Evolutionary conservation across 2,329 filamentous ascomycete species (phyloP).

Genomic region (Fusarium caatingaense): DNA sequence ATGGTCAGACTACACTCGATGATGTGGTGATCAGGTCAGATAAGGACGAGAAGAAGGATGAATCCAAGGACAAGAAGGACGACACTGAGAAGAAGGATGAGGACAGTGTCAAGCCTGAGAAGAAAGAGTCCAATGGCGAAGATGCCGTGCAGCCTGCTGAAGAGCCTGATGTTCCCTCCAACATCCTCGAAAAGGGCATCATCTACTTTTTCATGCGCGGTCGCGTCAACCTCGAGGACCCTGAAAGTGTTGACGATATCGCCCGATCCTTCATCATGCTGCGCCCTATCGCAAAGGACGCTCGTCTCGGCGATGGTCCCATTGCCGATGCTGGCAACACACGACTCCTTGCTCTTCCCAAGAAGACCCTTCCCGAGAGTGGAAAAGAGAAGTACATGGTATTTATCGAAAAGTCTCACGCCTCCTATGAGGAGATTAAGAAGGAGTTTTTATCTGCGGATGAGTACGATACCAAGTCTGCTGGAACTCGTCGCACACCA

Average conservation of each 20-base stretch:
- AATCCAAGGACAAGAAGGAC: neutral
- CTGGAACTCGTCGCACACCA: slow-evolving; percentile 73
- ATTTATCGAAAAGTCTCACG: slow-evolving; percentile 81
- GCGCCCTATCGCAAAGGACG: slow-evolving; percentile 75
- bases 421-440: slow-evolving; percentile 75
- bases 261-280: slow-evolving; percentile 84
- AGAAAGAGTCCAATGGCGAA: slow-evolving; percentile 13
- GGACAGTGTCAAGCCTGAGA: slow-evolving; percentile 3
- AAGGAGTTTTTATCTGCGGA: slow-evolving; percentile 74
- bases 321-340: slow-evolving; percentile 68
- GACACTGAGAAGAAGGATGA: slow-evolving; percentile 11
- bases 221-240: slow-evolving; percentile 78
- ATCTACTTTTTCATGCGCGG: slow-evolving; percentile 92
- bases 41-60: neutral
- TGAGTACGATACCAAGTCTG: slow-evolving; percentile 81
- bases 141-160: slow-evolving; percentile 36
- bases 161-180: slow-evolving; percentile 55
- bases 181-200: slow-evolving; percentile 85
- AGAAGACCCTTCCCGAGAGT: slow-evolving; percentile 81
- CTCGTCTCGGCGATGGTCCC: slow-evolving; percentile 64
- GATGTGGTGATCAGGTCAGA: slow-evolving; percentile 23
- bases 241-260: slow-evolving; percentile 76
- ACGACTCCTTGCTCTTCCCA: slow-evolving; percentile 81
- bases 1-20: slow-evolving; percentile 41
- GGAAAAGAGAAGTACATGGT: slow-evolving; percentile 78